Percentiles rank a stretch among this genome's conserved stretches.
Conservation (phyloP, 139 green algal species). For the Monoraphidium neglectum region DNA sequence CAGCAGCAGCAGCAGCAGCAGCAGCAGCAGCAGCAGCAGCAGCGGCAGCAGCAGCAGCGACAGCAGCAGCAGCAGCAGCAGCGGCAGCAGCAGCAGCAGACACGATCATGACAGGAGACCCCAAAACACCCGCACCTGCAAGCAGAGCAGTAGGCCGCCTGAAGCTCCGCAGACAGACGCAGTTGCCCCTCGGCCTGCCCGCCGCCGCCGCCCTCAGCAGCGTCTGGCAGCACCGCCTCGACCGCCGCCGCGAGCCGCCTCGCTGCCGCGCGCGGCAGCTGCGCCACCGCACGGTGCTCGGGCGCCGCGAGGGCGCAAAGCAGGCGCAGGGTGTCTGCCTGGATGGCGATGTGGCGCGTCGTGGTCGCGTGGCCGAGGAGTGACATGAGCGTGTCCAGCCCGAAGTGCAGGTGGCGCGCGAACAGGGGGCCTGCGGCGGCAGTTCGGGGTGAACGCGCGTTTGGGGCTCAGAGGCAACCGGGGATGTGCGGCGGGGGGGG, state of each 20-base stretch:
- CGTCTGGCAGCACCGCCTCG: slow-evolving; percentile 12
- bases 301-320: neutral
- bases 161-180: slow-evolving; percentile 8
- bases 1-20: slow-evolving; percentile 3
- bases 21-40: neutral
- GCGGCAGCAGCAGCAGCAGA: neutral
- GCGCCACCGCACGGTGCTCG: neutral
- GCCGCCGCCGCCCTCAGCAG: neutral
- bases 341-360: slow-evolving; percentile 3
- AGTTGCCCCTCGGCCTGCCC: neutral
- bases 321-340: neutral
- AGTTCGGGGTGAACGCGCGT: no score
- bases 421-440: slow-evolving; percentile 4
- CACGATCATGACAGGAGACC: neutral
- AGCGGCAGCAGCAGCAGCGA: neutral
- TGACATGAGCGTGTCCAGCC: slow-evolving; percentile 8
- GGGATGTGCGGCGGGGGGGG: no score
- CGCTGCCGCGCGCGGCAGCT: slow-evolving; percentile 3
- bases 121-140: neutral
- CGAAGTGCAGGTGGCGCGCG: slow-evolving; percentile 17
- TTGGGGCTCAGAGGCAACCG: no score
- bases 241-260: slow-evolving; percentile 5
- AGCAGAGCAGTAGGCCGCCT: slow-evolving; percentile 5
- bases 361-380: slow-evolving; percentile 6
- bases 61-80: neutral